Evolutionary conservation across 2,329 filamentous ascomycete genomes (phyloP), one percentile per base, ranked within the genome.

Genomic region (Tolypocladium cylindrosporum): DNA sequence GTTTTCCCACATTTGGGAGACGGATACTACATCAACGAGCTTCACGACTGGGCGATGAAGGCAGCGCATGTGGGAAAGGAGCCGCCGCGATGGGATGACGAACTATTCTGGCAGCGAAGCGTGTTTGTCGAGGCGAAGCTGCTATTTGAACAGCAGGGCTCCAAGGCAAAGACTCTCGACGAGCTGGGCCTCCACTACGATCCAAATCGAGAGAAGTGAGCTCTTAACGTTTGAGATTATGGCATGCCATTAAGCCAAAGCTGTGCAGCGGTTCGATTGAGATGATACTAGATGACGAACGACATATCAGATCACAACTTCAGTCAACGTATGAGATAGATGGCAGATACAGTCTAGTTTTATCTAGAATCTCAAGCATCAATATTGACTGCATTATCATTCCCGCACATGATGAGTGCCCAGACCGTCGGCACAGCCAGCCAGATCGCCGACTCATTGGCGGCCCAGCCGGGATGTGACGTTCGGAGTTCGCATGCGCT

Each of bases 171-270:
- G 67, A 84, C 77, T 3, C 69, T 95, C 27, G 80, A 83, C 61
- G 88, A 95, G 63, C 75, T 96, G 37, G 92, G 90, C 0, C 89
- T 89, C 66, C 70, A 77, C 57, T 90, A 80, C 67, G 75, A 68
- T 40, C 67, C 68, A 19, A 58, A 56, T 16, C 55, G 45, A 40
- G 41, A 54, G 50, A 55, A 34, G 53, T 41, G 16, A 16, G 39
- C 37, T 31, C 3, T 40, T 31, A 36, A 9, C 13, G 11, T 36
- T 11, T 8, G 19, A 13, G 24, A 48, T 5, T n/a, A 7, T 34
- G 5, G 16, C 27, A 7, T n/a, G n/a, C 31, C 27, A 10, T 11
- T 4, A 51, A 13, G 19, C 31, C 16, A 4, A 34, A n/a, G 16
- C 9, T 19, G 8, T 36, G 48, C 27, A 34, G 48, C 48, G 9